phyloP scores from a whole-genome alignment of 441 rosid species.

The Theobroma grandiflorum region DNA sequence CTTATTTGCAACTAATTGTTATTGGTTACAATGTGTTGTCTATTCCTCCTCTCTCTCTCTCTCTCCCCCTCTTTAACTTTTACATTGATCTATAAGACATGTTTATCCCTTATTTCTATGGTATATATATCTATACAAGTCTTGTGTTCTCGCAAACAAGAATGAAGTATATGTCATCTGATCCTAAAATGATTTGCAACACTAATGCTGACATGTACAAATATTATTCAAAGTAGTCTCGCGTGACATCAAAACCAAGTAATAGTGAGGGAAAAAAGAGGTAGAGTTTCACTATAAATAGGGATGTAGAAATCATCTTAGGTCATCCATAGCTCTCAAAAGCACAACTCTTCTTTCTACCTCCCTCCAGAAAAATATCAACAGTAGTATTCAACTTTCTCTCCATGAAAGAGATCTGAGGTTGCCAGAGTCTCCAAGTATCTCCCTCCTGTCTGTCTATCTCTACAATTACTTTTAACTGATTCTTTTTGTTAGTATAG shows the following conservation, averaged over 20 bases:
- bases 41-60: too few species aligned
- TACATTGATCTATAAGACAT: background rate
- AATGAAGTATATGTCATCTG: background rate
- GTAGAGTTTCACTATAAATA: constrained; percentile 37
- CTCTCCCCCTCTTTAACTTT: background rate
- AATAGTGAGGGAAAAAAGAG: background rate
- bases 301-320: constrained; percentile 9
- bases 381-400: background rate
- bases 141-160: background rate
- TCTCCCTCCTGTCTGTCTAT: background rate
- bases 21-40: too few species aligned
- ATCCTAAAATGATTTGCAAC: background rate
- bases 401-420: background rate
- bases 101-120: too few species aligned
- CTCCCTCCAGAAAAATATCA: background rate
- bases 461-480: too few species aligned
- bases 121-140: too few species aligned
- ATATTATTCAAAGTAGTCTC: background rate
- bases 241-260: background rate
- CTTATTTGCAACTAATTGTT: too few species aligned
- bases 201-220: background rate
- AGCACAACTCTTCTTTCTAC: background rate
- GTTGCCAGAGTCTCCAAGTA: background rate
- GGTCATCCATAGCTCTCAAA: background rate
- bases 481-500: too few species aligned